These are phyloP conservation scores for Nadsonia starkeyi-henricii DNA, from an alignment of 1,139 yeast genomes.

Conservation along the genomic window DNA sequence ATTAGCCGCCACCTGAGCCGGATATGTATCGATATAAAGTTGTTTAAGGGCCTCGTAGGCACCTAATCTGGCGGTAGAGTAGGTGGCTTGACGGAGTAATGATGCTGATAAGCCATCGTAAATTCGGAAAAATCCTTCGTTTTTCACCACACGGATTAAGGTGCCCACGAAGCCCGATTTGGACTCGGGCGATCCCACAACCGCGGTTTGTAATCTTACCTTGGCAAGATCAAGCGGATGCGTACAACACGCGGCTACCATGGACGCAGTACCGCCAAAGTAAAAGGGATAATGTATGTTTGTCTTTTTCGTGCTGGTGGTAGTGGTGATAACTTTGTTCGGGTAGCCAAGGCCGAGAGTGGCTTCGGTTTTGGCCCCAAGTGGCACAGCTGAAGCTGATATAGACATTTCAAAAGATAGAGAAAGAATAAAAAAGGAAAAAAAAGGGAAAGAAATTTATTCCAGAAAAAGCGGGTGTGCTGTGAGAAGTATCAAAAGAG, in stretches of 20 bases:
- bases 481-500: no score
- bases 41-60: constrained; percentile 67
- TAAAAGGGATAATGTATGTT: constrained; percentile 25
- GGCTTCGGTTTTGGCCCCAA: no score
- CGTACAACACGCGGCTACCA: constrained; percentile 28
- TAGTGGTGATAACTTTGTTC: no score
- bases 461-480: no score
- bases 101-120: constrained; percentile 78
- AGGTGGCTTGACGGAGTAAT: constrained; percentile 72
- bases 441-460: no score
- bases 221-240: constrained; percentile 81
- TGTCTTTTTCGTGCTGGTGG: background rate
- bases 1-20: constrained; percentile 23
- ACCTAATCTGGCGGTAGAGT: constrained; percentile 77
- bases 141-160: constrained; percentile 41
- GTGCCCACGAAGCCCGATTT: constrained; percentile 50
- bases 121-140: constrained; percentile 55
- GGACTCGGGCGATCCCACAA: constrained; percentile 21
- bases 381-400: no score
- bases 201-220: constrained; percentile 67
- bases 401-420: no score
- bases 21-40: constrained; percentile 18
- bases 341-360: no score
- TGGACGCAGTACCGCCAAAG: constrained; percentile 39
- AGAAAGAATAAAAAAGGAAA: no score